Conservation (phyloP, 2,329 filamentous ascomycete genomes). For the Penicillium sp. region DNA sequence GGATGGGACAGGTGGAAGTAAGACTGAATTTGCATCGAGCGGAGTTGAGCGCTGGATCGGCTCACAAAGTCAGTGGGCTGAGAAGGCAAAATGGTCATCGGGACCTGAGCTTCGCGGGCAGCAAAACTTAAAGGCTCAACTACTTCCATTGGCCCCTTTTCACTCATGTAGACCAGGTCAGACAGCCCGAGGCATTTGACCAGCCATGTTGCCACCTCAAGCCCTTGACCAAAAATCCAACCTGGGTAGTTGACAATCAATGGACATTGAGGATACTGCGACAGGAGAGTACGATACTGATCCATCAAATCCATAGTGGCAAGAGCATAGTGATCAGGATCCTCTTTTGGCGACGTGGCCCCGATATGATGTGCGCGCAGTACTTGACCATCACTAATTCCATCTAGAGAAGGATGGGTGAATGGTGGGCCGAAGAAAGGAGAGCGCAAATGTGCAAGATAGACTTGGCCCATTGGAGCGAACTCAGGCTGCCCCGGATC, state of each 20-base stretch:
- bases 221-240: conserved; percentile 50
- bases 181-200: conserved; percentile 45
- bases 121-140: conserved; percentile 39
- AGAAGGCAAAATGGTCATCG: conserved; percentile 45
- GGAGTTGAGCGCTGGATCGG: conserved; percentile 47
- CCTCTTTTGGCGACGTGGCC: conserved; percentile 49
- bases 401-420: conserved; percentile 44
- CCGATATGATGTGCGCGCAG: conserved; percentile 52
- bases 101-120: conserved; percentile 32
- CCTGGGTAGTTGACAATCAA: conserved; percentile 55
- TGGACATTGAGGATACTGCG: conserved; percentile 41
- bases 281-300: conserved; percentile 42
- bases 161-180: conserved; percentile 51
- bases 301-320: conserved; percentile 50
- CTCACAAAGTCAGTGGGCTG: conserved; percentile 41
- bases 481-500: conserved; percentile 57
- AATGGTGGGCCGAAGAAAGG: conserved; percentile 54
- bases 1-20: conserved; percentile 51
- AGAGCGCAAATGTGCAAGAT: conserved; percentile 48
- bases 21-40: conserved; percentile 56
- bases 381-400: conserved; percentile 33
- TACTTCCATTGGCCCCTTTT: conserved; percentile 43
- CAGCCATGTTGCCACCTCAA: conserved; percentile 46
- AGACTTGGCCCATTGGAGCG: conserved; percentile 53
- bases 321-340: conserved; percentile 51